Conservation (phyloP, 192 early-diverging fungal species). For the Coemansia sp. region DNA sequence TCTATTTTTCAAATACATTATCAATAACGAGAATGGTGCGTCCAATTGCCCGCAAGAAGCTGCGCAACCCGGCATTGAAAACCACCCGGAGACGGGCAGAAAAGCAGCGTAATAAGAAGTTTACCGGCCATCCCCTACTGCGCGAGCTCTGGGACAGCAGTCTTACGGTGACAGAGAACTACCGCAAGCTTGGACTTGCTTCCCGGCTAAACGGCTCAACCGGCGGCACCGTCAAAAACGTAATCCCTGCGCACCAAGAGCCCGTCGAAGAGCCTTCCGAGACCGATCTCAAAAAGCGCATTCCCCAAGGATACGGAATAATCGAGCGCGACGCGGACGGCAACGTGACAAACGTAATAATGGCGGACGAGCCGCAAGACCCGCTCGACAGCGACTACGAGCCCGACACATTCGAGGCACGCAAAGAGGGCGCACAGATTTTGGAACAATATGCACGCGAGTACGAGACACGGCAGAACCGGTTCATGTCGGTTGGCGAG, state of each 20-base stretch:
- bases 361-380: constrained; percentile 57
- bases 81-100: constrained; percentile 64
- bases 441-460: constrained; percentile 58
- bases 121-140: constrained; percentile 60
- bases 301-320: constrained; percentile 69
- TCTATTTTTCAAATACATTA: constrained; percentile 6
- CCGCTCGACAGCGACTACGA: constrained; percentile 55
- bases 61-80: constrained; percentile 62
- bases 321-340: constrained; percentile 80
- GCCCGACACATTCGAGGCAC: constrained; percentile 49
- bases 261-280: constrained; percentile 18
- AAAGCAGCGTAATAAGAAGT: constrained; percentile 62
- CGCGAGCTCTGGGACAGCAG: constrained; percentile 70
- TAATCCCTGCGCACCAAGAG: constrained; percentile 5
- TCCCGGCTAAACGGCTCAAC: constrained; percentile 64
- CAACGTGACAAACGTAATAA: constrained; percentile 68
- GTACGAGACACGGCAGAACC: constrained; percentile 38
- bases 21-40: constrained; percentile 56
- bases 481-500: constrained; percentile 61
- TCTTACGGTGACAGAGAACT: constrained; percentile 70
- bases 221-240: constrained; percentile 54
- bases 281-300: constrained; percentile 57
- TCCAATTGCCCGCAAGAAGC: constrained; percentile 67
- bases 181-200: constrained; percentile 68
- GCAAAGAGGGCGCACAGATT: constrained; percentile 60